A percentile compares a stretch with the other conserved stretches of the same genome.
Conservation (phyloP, 2,329 filamentous ascomycete species). For the Fusarium humuli region DNA sequence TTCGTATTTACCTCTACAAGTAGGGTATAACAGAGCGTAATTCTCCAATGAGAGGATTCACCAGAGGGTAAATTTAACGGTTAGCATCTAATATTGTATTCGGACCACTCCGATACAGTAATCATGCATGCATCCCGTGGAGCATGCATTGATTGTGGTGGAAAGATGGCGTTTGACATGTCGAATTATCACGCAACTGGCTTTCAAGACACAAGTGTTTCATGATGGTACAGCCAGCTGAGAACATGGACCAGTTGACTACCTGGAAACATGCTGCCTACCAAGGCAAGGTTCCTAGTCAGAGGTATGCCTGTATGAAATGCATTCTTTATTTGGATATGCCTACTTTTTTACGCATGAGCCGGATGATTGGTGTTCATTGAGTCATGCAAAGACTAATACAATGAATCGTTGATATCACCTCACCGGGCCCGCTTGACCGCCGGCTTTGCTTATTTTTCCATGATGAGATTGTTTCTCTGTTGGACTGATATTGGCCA, state of each 20-base stretch:
- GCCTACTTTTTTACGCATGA: slow-evolving; percentile 19
- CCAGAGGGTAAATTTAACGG: slow-evolving; percentile 15
- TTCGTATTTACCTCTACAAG: slow-evolving; percentile 31
- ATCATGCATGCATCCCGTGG: slow-evolving; percentile 26
- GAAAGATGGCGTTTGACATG: slow-evolving; percentile 32
- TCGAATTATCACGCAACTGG: slow-evolving; percentile 29
- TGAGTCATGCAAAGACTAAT: slow-evolving; percentile 34
- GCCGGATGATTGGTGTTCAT: slow-evolving; percentile 15
- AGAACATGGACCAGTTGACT: slow-evolving; percentile 1
- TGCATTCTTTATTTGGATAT: slow-evolving; percentile 8
- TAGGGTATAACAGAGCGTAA: slow-evolving; percentile 22
- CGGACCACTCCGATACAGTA: slow-evolving; percentile 21
- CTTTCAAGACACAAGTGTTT: slow-evolving; percentile 22
- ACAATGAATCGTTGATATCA: slow-evolving; percentile 20
- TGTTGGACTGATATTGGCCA: not conserved
- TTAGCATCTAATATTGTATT: slow-evolving; percentile 29
- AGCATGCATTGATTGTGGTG: slow-evolving; percentile 28
- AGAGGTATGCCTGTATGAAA: slow-evolving; percentile 15
- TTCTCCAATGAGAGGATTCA: slow-evolving; percentile 37
- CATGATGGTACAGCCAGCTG: slow-evolving; percentile 30
- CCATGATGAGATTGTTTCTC: not conserved
- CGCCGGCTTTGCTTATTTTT: slow-evolving; percentile 14
- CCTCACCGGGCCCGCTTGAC: slow-evolving; percentile 7
- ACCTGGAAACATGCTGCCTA: not conserved
- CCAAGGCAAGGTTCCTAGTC: not conserved